Percentiles rank a stretch among this genome's conserved stretches.
phyloP scores from a whole-genome alignment of 2,329 filamentous ascomycete genomes.

The Pestalotiopsis sp. region DNA sequence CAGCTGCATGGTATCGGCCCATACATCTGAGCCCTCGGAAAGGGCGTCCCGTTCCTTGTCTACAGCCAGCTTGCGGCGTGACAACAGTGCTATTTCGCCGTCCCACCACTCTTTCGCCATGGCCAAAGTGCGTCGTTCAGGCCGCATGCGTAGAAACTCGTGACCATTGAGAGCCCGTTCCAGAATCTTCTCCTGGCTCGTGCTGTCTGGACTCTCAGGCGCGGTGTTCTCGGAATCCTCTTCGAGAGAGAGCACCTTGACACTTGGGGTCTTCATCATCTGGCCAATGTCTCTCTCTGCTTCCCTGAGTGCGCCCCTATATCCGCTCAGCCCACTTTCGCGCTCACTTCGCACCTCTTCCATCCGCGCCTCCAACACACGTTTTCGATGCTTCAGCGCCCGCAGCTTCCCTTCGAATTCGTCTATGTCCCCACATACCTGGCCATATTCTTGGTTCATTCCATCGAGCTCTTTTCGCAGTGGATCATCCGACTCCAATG shows the following conservation, averaged over 20 bases:
- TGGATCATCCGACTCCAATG: conserved; percentile 58
- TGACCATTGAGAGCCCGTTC: conserved; percentile 7
- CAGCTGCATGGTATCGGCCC: conserved; percentile 60
- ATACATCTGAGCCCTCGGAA: conserved; percentile 65
- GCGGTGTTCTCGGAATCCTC: conserved; percentile 12
- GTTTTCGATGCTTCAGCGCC: conserved; percentile 59
- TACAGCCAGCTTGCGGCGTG: conserved; percentile 55
- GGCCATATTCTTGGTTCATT: conserved; percentile 54
- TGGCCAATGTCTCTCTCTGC: conserved; percentile 62
- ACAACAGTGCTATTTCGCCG: conserved; percentile 57
- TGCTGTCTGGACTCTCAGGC: conserved; percentile 16
- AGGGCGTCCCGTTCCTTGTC: conserved; percentile 65
- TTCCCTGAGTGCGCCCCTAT: conserved; percentile 65
- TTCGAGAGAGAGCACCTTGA: conserved; percentile 42
- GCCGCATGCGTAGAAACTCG: conserved; percentile 61
- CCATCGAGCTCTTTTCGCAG: conserved; percentile 60
- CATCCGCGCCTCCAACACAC: conserved; percentile 60
- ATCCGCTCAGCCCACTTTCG: conserved; percentile 72
- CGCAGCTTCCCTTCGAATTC: conserved; percentile 65
- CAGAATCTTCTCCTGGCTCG: conserved; percentile 22
- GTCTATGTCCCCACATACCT: conserved; percentile 62
- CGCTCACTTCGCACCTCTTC: conserved; percentile 63
- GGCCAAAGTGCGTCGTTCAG: conserved; percentile 64
- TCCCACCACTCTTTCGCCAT: conserved; percentile 75
- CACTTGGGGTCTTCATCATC: conserved; percentile 59